phyloP scores from a whole-genome alignment of 2,329 filamentous ascomycete genomes.

The Dothistroma pini region DNA sequence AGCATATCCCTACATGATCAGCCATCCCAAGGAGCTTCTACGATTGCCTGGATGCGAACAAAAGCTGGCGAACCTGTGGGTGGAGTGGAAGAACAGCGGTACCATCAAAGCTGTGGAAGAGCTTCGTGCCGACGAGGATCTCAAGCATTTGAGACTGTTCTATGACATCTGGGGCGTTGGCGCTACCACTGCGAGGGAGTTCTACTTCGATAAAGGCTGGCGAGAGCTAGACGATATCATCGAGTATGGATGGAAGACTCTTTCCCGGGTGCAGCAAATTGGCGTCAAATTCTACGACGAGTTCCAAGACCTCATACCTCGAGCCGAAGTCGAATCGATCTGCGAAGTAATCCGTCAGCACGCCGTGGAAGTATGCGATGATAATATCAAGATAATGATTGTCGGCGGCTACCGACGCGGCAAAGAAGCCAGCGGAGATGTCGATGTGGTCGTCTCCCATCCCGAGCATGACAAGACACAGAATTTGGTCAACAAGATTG shows the following conservation, averaged over 20 bases:
- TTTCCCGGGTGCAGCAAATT: constrained; percentile 84
- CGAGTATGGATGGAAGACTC: constrained; percentile 70
- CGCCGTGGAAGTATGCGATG: constrained; percentile 59
- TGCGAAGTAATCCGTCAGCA: constrained; percentile 60
- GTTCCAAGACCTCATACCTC: constrained; percentile 66
- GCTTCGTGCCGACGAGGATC: constrained; percentile 60
- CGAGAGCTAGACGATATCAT: constrained; percentile 80
- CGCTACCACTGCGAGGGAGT: constrained; percentile 72
- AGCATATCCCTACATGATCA: constrained; percentile 67
- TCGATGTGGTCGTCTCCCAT: constrained; percentile 82
- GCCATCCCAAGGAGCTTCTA: constrained; percentile 41
- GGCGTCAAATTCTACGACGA: constrained; percentile 93
- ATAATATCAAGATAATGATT: constrained; percentile 57
- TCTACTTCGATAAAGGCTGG: constrained; percentile 74
- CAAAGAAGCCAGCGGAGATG: constrained; percentile 70
- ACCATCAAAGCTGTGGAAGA: constrained; percentile 60
- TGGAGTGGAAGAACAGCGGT: constrained; percentile 64
- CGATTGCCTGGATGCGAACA: constrained; percentile 72
- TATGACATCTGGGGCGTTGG: constrained; percentile 92
- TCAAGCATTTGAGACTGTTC: constrained; percentile 66
- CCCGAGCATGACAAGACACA: constrained; percentile 65
- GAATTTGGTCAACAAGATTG: constrained; percentile 68
- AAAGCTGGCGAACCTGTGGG: constrained; percentile 74
- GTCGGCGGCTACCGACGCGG: constrained; percentile 81
- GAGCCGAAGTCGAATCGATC: constrained; percentile 70